Percentiles rank a stretch among this genome's conserved stretches.
phyloP scores from a whole-genome alignment of 2,329 filamentous ascomycete species.

The Microdochium trichocladiopsis region DNA sequence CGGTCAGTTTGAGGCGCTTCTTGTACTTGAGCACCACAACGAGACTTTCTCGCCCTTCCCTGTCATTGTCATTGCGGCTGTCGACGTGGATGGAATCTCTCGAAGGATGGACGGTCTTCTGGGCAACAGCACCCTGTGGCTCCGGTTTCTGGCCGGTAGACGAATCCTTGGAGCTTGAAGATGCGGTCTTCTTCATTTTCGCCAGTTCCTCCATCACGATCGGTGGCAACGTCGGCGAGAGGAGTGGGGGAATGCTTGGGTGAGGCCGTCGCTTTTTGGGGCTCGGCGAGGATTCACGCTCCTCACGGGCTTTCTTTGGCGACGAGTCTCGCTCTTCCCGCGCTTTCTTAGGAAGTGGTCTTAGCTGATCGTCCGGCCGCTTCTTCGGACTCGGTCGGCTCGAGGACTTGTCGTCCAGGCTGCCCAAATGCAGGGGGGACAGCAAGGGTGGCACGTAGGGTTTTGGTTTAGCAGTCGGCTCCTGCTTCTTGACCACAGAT shows the following conservation, averaged over 20 bases:
- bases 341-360: conserved; percentile 9
- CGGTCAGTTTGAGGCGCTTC: conserved; percentile 34
- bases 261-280: conserved; percentile 30
- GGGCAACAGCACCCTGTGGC: conserved; percentile 15
- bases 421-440: conserved; percentile 40
- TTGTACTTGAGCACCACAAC: conserved; percentile 43
- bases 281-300: conserved; percentile 16
- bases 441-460: conserved; percentile 41
- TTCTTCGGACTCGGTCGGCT: conserved; percentile 22
- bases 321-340: conserved; percentile 1
- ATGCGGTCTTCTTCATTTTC: conserved; percentile 20
- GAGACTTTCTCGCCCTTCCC: conserved; percentile 19
- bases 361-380: conserved; percentile 20
- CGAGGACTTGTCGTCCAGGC: conserved; percentile 29
- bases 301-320: conserved; percentile 18
- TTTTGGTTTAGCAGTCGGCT: conserved; percentile 23
- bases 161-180: conserved; percentile 12
- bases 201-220: conserved; percentile 40
- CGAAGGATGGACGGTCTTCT: conserved; percentile 3
- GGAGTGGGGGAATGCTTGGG: conserved; percentile 36
- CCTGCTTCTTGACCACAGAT: conserved; percentile 28
- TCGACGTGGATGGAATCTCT: conserved; percentile 19
- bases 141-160: conserved; percentile 14
- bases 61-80: conserved; percentile 22
- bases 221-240: conserved; percentile 50